Evolutionary conservation across 495 filamentous ascomycete species (phyloP).

Genomic region (Penicillium argentinense): DNA sequence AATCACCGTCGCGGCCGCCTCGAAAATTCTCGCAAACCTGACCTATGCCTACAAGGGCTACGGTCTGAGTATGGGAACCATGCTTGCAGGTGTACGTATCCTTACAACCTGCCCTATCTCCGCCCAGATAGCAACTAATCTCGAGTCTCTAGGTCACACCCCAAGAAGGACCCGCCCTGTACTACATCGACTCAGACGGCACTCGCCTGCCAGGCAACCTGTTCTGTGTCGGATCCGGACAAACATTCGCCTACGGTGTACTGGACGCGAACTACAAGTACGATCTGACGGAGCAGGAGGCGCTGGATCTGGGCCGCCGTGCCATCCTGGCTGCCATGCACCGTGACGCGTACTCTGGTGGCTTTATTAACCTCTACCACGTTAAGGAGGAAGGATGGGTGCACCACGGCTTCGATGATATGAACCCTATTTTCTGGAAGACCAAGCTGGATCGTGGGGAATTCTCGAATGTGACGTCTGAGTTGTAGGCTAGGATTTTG

Average conservation of each 20-base stretch:
- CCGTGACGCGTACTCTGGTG: slow-evolving; percentile 95
- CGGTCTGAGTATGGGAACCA: slow-evolving; percentile 97
- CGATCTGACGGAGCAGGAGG: slow-evolving; percentile 80
- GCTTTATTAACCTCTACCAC: slow-evolving; percentile 97
- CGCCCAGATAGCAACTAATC: slow-evolving; percentile 1
- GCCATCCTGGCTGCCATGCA: slow-evolving; percentile 97
- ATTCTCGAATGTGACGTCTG: slow-evolving; percentile 92
- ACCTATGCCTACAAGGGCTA: slow-evolving; percentile 98
- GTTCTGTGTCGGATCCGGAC: slow-evolving; percentile 96
- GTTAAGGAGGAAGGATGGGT: slow-evolving; percentile 99
- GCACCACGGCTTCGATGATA: slow-evolving; percentile 95
- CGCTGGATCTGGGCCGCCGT: slow-evolving; percentile 83
- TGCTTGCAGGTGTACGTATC: slow-evolving; percentile 84
- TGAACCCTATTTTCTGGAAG: slow-evolving; percentile 98
- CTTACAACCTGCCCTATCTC: neutral
- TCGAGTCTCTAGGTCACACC: slow-evolving; percentile 61
- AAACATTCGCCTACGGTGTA: slow-evolving; percentile 98
- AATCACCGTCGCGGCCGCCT: slow-evolving; percentile 94
- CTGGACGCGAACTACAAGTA: slow-evolving; percentile 93
- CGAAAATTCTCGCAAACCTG: slow-evolving; percentile 97
- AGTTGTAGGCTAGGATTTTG: slow-evolving; percentile 48
- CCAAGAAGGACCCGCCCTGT: slow-evolving; percentile 93
- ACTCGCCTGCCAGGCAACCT: slow-evolving; percentile 89
- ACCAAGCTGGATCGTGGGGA: slow-evolving; percentile 97
- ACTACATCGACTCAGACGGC: slow-evolving; percentile 98